A percentile compares a stretch with the other conserved stretches of the same genome.
These are phyloP conservation scores for Candida methanosorbosa DNA, from an alignment of 805 yeast species.

Conservation along the genomic window DNA sequence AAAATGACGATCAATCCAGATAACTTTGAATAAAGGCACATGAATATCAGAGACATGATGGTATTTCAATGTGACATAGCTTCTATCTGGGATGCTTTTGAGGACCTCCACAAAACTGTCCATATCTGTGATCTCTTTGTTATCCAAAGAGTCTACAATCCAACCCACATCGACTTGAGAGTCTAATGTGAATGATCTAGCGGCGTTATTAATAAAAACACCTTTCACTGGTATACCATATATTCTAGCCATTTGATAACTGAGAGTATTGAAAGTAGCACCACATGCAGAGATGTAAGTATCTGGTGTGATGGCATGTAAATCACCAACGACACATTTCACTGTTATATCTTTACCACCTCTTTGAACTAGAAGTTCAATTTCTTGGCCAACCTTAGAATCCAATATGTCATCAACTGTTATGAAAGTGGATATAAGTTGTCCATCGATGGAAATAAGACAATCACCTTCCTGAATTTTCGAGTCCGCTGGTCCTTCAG, in stretches of 20 bases:
- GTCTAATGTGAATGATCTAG: slow-evolving; percentile 59
- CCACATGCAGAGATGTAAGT: slow-evolving; percentile 79
- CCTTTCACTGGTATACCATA: slow-evolving; percentile 81
- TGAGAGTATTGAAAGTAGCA: slow-evolving; percentile 75
- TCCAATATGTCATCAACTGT: slow-evolving; percentile 81
- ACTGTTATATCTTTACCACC: slow-evolving; percentile 55
- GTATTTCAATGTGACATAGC: slow-evolving; percentile 60
- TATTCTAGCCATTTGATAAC: slow-evolving; percentile 83
- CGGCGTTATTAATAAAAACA: slow-evolving; percentile 68
- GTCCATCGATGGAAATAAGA: slow-evolving; percentile 62
- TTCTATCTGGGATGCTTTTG: slow-evolving; percentile 67
- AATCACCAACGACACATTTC: slow-evolving; percentile 54
- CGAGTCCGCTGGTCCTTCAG: slow-evolving; percentile 77
- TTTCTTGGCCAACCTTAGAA: slow-evolving; percentile 48
- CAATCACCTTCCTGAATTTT: slow-evolving; percentile 80
- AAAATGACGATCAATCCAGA: slow-evolving; percentile 84
- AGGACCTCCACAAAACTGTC: slow-evolving; percentile 73
- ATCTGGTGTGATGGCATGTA: slow-evolving; percentile 77
- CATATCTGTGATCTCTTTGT: slow-evolving; percentile 62
- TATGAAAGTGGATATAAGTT: slow-evolving; percentile 58
- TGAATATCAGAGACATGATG: slow-evolving; percentile 79
- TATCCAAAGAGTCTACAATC: slow-evolving; percentile 73
- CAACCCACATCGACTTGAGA: slow-evolving; percentile 61
- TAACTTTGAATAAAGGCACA: slow-evolving; percentile 55
- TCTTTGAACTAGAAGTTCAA: slow-evolving; percentile 58